phyloP scores from a whole-genome alignment of 2,329 filamentous ascomycete species.

The Drechslerella stenobrocha region DNA sequence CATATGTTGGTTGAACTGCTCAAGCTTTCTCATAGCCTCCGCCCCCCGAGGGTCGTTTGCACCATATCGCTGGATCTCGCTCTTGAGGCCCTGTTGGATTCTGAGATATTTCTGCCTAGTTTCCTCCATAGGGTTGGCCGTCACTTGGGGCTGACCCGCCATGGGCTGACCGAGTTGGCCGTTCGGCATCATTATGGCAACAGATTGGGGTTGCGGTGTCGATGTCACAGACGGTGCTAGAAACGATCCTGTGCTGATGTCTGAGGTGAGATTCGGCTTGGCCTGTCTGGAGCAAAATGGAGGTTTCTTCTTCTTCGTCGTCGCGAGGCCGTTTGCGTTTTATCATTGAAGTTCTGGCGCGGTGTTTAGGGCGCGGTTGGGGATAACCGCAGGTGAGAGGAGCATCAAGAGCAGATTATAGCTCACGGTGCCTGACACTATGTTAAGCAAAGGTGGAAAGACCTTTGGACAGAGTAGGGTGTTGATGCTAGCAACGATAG shows the following conservation, averaged over 20 bases:
- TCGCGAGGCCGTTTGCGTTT: conserved; percentile 36
- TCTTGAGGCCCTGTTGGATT: conserved; percentile 38
- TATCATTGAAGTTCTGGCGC: conserved; percentile 34
- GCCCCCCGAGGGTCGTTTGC: conserved; percentile 33
- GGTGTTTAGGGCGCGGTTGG: conserved; percentile 4
- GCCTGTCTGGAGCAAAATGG: conserved; percentile 11
- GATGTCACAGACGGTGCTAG: neutral
- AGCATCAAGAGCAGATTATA: conserved; percentile 5
- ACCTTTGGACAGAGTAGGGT: too few relatives aligned
- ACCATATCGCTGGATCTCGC: conserved; percentile 34
- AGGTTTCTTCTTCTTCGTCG: conserved; percentile 30
- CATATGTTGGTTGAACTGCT: conserved; percentile 46
- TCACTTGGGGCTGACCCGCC: conserved; percentile 14
- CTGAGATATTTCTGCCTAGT: conserved; percentile 39
- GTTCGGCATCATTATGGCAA: conserved; percentile 22
- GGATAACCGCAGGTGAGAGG: neutral
- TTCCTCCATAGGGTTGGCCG: conserved; percentile 38
- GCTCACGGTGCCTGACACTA: neutral
- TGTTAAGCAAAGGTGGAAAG: too few relatives aligned
- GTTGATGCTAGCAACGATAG: too few relatives aligned
- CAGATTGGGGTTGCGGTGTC: neutral
- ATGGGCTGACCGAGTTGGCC: conserved; percentile 22
- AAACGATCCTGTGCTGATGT: conserved; percentile 12
- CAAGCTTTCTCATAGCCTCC: conserved; percentile 37
- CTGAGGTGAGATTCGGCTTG: conserved; percentile 10